Base-by-base conservation (phyloP, 2,329 filamentous ascomycete species). In the Pseudonectria buxi region DNA sequence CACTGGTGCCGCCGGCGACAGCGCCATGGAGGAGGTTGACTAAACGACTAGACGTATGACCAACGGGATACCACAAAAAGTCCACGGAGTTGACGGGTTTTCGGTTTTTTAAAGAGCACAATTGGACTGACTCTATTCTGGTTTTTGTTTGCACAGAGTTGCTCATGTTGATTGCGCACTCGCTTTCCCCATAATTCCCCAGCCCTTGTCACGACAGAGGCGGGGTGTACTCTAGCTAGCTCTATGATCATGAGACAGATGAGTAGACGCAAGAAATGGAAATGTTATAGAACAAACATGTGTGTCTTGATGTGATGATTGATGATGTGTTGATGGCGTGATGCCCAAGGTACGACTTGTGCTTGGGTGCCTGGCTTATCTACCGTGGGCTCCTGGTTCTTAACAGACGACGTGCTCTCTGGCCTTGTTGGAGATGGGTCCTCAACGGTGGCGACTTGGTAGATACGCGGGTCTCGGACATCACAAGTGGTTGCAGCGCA, bases 21-120 rank as follows among this genome's bases (percentile, higher is more conserved):
- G 84, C 72, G 83, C 89, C 65, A 98, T 98, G 92, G 92, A 98
- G 81, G 92, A 98, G 81, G 92, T 98, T 64, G 92, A 98, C 78
- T 98, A 94, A 74, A 57, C 29, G 41, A 43, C 40, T 42, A 45
- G 36, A 22, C 36, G 30, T 39, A 45, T 33, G 46, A 53, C 46
- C 51, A 55, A 57, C 44, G 55, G 56, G 56, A 62, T 55, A 61
- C 57, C 57, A 50, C 41, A 47, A 63, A 64, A 63, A 62, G 56
- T 61, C 59, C 59, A 55, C 46, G 63, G 63, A 66, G 63, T 67
- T 67, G 59, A 55, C 58, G 50, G 54, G 53, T 54, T 50, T 53
- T 54, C 43, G 49, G 46, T 52, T 45, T 45, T 53, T 41, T 51
- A 43, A 49, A 50, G 51, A 56, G 54, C 56, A 54, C 38, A 54